Base-by-base conservation (phyloP, 768 basidiomycete species). In the Agaricus subrufescens region DNA sequence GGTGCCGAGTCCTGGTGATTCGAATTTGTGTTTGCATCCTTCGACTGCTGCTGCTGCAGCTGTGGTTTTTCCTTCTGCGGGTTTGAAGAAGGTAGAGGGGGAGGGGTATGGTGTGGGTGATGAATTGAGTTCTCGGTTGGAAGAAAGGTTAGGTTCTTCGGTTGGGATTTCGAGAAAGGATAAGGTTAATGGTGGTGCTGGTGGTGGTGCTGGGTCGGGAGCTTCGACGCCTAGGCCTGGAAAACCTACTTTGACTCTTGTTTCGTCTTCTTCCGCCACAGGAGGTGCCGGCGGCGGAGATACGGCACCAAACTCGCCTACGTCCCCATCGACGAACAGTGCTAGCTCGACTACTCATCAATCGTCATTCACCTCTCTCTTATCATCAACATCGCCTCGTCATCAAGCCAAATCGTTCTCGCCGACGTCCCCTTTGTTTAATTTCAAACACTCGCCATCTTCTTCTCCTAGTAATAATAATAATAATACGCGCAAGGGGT, bases 1-100 rank as follows among this genome's bases (percentile, higher is more conserved):
- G 14, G 40, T 61, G 2, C 66, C 71, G 0, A 80, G 69, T 46
- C 73, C 74, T 11, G 70, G 66, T 58, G 63, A 60, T 3, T 75
- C 73, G 0, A 63, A 63, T 1, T 59, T 64, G 7, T 67, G 63
- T 54, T 61, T 70, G 10, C 46, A 44, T 46, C 48, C 54, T 39
- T 54, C 34, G 27, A 56, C 26, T 53, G 47, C 56, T 51, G 48
- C 15, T 4, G 26, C 26, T 53, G 47, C 56, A 52, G 48, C 15
- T 4, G 26, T 43, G 31, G 37, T 26, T 47, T 51, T 40, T 46
- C 44, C 50, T 27, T 51, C 54, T 15, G 38, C 58, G 19, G 55
- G 59, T 11, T 66, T 66, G 44, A 66, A 54, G 42, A 42, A 8
- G 2, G 65, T 66, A 40, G 65, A 54, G 42, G n/a, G 5, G 2